Conservation (phyloP, 2,329 filamentous ascomycete genomes). For the Daldinia eschscholtzii region DNA sequence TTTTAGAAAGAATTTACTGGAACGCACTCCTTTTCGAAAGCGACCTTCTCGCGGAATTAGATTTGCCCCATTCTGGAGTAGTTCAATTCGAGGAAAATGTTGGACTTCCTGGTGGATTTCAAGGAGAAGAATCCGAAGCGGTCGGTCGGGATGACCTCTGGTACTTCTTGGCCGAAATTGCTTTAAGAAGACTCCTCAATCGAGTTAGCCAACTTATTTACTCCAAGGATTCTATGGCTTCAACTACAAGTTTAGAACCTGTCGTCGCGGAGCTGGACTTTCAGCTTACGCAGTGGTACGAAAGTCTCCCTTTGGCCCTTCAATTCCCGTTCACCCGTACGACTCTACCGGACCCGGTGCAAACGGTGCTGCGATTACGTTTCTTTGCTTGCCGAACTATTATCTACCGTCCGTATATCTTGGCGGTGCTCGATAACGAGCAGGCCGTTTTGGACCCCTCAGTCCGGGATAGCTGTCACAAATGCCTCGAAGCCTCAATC, state of each 20-base stretch:
- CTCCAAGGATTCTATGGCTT: conserved; percentile 77
- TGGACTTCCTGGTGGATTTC: conserved; percentile 81
- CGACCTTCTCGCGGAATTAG: conserved; percentile 82
- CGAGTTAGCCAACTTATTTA: conserved; percentile 84
- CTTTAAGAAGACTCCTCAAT: conserved; percentile 80
- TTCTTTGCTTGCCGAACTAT: conserved; percentile 90
- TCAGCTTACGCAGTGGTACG: conserved; percentile 87
- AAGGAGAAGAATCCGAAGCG: conserved; percentile 73
- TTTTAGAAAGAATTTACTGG: conserved; percentile 86
- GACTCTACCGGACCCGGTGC: conserved; percentile 77
- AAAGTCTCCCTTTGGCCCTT: conserved; percentile 78
- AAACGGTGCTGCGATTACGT: conserved; percentile 81
- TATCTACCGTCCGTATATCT: conserved; percentile 86
- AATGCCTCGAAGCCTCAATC: conserved; percentile 83
- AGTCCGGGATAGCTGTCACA: conserved; percentile 82
- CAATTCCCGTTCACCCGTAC: conserved; percentile 81
- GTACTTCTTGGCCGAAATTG: conserved; percentile 89
- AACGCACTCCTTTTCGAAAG: conserved; percentile 85
- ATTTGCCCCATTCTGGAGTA: conserved; percentile 85
- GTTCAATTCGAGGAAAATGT: conserved; percentile 86
- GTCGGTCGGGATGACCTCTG: conserved; percentile 82
- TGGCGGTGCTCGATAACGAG: conserved; percentile 83
- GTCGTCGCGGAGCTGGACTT: conserved; percentile 85
- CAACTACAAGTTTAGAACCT: conserved; percentile 79
- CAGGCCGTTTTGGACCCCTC: conserved; percentile 76